Evolutionary conservation across 1,284 basidiomycete genomes (phyloP), one percentile per base, ranked within the genome.

Genomic region (Moniliophthora roreri): DNA sequence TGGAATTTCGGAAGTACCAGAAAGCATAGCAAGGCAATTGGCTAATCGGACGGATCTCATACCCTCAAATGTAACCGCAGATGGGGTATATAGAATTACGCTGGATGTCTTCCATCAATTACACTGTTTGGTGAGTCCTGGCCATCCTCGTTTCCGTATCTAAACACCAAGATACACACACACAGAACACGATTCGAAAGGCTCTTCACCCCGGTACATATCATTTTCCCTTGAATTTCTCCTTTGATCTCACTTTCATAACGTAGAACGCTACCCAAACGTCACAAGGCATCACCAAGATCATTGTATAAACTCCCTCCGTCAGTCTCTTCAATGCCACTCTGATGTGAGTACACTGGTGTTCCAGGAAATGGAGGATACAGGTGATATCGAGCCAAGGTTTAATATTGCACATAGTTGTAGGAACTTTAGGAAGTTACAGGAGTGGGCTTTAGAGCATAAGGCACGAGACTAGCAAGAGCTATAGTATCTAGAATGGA

Each of bases 21-120:
- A 38, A 38, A n/a, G 15, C 11, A 18, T 37, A 34, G 47, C 47
- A 13, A 15, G 16, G 26, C 47, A 18, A 37, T 20, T 49, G 7
- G 26, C 26, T 15, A 49, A 49, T 18, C 32, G 36, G 26, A 49
- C 47, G 9, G 16, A 37, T 37, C 47, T 34, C 16, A 18, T 38
- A 7, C n/a, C 16, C 9, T 10, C 16, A 15, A 18, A 49, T 13
- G 16, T 6, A 6, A 24, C 28, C 7, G 28, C 6, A 32, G 11
- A 32, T 6, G 28, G 34, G 9, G 7, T 41, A 37, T 49, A 49
- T 24, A 37, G 15, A 37, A 15, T 49, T 7, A 34, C 26, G 24
- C 24, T 49, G 16, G 26, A 34, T 13, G 47, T 49, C 32, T 38
- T 49, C 20, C 47, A 49, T 34, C 47, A 49, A 20, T 49, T 49